Percentiles rank a stretch among this genome's conserved stretches.
Conservation (phyloP, 176 grass and related monocot genomes). For the Oryza nivara region DNA sequence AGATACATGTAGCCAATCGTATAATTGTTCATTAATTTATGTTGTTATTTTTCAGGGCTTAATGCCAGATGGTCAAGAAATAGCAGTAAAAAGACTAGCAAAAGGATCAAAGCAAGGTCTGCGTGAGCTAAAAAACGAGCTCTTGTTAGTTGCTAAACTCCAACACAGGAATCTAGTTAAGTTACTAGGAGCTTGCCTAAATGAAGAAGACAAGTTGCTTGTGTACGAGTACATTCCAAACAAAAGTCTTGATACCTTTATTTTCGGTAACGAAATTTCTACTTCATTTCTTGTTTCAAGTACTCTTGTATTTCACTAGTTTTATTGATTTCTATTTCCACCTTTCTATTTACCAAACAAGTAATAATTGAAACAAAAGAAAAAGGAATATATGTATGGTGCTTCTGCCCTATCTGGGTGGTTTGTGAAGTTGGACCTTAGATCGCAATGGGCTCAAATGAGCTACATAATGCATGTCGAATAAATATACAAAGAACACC, state of each 20-base stretch:
- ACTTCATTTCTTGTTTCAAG: background rate
- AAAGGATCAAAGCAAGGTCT: constrained; percentile 56
- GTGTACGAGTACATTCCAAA: constrained; percentile 68
- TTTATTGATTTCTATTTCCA: background rate
- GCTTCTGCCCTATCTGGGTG: too few relatives aligned
- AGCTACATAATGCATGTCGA: too few relatives aligned
- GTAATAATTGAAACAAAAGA: background rate
- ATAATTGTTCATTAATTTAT: background rate
- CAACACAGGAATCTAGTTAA: constrained; percentile 66
- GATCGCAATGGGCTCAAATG: too few relatives aligned
- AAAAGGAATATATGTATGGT: background rate
- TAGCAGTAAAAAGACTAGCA: constrained; percentile 60
- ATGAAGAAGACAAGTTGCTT: constrained; percentile 48
- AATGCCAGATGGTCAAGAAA: constrained; percentile 44
- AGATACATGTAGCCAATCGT: background rate
- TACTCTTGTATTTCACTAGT: background rate
- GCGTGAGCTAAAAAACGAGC: constrained; percentile 56
- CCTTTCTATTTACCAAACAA: background rate
- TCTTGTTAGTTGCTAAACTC: constrained; percentile 42
- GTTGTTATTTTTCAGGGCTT: constrained; percentile 30
- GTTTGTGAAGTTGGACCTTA: too few relatives aligned
- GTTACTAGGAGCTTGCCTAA: constrained; percentile 55
- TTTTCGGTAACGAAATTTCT: constrained; percentile 46
- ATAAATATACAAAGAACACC: too few relatives aligned
- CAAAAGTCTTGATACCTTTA: constrained; percentile 63